phyloP scores from a whole-genome alignment of 108 stramenopile genomes.

The Discostella pseudostelligera region DNA sequence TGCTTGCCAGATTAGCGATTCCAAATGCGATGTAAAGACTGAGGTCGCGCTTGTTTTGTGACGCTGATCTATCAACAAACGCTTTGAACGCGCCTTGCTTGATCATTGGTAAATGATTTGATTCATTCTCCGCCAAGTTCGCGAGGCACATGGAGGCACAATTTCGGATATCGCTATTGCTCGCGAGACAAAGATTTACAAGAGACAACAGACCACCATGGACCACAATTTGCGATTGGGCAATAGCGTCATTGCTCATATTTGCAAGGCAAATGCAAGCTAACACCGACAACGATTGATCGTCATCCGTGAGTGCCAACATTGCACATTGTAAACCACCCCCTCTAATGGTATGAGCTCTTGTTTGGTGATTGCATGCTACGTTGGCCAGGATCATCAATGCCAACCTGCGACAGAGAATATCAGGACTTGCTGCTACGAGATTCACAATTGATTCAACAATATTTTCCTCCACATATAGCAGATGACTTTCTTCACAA shows the following conservation, averaged over 20 bases:
- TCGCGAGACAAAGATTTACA: conserved; percentile 39
- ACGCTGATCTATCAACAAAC: conserved; percentile 39
- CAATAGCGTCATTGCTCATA: conserved; percentile 62
- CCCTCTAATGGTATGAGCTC: conserved; percentile 49
- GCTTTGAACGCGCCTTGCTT: conserved; percentile 50
- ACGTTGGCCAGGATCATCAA: conserved; percentile 73
- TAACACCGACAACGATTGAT: conserved; percentile 54
- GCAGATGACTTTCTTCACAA: conserved; percentile 44
- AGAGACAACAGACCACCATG: conserved; percentile 62
- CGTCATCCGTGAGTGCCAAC: conserved; percentile 54
- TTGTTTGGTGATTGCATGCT: conserved; percentile 64
- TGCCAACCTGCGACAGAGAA: conserved; percentile 68
- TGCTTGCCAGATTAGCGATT: conserved; percentile 70
- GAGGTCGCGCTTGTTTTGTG: conserved; percentile 20
- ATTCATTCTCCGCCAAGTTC: conserved; percentile 72
- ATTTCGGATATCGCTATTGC: conserved; percentile 20
- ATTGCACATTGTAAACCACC: conserved; percentile 78
- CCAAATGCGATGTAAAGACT: conserved; percentile 59
- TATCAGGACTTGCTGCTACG: conserved; percentile 43
- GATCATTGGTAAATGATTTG: conserved; percentile 45
- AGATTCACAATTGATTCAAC: conserved; percentile 46
- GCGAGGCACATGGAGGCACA: conserved; percentile 63
- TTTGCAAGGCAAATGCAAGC: conserved; percentile 74
- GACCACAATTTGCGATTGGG: conserved; percentile 73
- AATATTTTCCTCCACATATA: conserved; percentile 41